Percentiles rank a stretch among this genome's conserved stretches.
Conservation (phyloP, 306 rosid genomes). For the Ormosia semicastrata region DNA sequence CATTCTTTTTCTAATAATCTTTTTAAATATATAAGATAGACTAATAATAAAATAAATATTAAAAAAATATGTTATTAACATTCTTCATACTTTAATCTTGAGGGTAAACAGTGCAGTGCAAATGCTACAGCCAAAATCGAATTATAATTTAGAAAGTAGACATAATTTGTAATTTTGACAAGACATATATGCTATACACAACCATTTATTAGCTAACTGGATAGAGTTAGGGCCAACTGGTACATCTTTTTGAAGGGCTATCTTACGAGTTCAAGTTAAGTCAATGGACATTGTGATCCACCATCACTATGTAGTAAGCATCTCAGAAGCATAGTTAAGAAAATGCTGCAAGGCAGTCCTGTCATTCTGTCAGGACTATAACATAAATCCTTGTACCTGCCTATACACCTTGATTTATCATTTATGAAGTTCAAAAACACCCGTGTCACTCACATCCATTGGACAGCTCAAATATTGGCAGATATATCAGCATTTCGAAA, state of each 20-base stretch:
- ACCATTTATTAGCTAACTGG: no score
- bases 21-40: no score
- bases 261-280: not conserved
- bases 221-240: not conserved
- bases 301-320: not conserved
- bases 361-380: not conserved
- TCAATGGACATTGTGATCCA: not conserved
- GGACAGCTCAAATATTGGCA: not conserved
- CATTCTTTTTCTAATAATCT: no score
- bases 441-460: not conserved
- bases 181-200: no score
- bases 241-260: not conserved
- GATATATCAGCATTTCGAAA: not conserved
- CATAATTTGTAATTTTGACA: no score
- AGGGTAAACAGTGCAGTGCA: no score
- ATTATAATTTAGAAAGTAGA: no score
- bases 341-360: not conserved
- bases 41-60: no score
- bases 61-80: no score
- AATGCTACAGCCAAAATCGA: no score
- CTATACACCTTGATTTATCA: not conserved
- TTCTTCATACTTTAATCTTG: no score
- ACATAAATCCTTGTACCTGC: not conserved
- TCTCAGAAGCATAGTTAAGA: not conserved
- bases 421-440: not conserved